Conservation (phyloP, 148 eudicot genomes). For the Rhododendron kiyosumense region DNA sequence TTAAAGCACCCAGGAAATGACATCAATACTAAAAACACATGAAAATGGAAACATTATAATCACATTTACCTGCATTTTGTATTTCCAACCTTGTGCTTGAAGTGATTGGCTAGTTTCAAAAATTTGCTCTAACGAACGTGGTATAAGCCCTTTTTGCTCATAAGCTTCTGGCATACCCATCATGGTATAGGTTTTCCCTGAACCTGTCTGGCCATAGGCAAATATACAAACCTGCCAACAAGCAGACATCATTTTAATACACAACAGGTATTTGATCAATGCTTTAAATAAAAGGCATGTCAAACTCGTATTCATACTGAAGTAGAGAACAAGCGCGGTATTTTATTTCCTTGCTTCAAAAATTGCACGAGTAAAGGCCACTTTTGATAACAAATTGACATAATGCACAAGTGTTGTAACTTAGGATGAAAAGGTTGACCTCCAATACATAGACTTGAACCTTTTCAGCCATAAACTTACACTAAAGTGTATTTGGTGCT, state of each 20-base stretch:
- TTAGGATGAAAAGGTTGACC: background rate
- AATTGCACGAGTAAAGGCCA: background rate
- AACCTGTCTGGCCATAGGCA: constrained; percentile 85
- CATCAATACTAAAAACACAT: background rate
- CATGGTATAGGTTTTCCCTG: constrained; percentile 80
- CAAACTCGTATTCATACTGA: background rate
- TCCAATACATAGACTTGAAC: background rate
- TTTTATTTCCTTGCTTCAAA: background rate
- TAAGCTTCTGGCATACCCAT: constrained; percentile 67
- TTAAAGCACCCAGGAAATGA: background rate
- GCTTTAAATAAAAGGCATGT: background rate
- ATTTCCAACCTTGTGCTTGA: constrained; percentile 66
- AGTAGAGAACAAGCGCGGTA: background rate
- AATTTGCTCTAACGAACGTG: constrained; percentile 76
- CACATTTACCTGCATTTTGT: constrained; percentile 60
- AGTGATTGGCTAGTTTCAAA: constrained; percentile 68
- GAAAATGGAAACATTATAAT: background rate
- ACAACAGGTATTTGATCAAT: background rate
- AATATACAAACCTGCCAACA: constrained; percentile 65
- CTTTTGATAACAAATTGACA: background rate
- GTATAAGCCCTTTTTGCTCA: constrained; percentile 69
- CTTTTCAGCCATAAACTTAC: background rate
- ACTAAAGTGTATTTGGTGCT: background rate
- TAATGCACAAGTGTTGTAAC: background rate
- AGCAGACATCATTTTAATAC: background rate